A percentile compares a stretch with the other conserved stretches of the same genome.
These are phyloP conservation scores for Hygrocybe coccinea DNA, from an alignment of 768 basidiomycete genomes.

Conservation along the genomic window DNA sequence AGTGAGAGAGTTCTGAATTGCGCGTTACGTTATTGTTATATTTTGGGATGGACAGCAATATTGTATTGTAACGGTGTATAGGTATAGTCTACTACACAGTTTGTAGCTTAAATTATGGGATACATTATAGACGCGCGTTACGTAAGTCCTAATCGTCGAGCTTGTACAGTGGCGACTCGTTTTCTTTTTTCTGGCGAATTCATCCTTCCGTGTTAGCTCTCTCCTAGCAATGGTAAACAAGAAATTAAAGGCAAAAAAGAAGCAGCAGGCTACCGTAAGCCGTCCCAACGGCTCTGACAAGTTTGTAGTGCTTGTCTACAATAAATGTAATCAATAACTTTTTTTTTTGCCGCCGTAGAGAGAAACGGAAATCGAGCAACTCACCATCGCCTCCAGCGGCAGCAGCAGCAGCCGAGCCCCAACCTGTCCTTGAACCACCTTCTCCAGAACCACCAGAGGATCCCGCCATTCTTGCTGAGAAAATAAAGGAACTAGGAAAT, in stretches of 20 bases:
- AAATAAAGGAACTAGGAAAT: conserved; percentile 72
- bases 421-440: conserved; percentile 7
- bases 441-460: conserved; percentile 29
- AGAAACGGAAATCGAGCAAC: conserved; percentile 1
- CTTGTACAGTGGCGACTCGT: too few species aligned
- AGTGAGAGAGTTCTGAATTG: neutral
- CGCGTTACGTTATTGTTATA: too few species aligned
- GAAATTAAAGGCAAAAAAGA: conserved; percentile 20
- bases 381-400: conserved; percentile 9
- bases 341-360: neutral
- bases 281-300: neutral
- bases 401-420: neutral
- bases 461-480: conserved; percentile 47
- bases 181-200: too few species aligned
- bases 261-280: conserved; percentile 8
- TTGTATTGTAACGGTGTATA: too few species aligned
- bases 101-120: too few species aligned
- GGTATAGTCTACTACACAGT: too few species aligned
- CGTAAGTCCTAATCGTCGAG: too few species aligned
- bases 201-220: too few species aligned
- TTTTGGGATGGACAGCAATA: too few species aligned
- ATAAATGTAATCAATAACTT: neutral
- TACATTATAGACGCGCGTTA: too few species aligned
- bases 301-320: neutral
- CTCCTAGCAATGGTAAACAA: conserved; percentile 15